Evolutionary conservation across 805 yeast species (phyloP).

Genomic region (Teunomyces tritomae): DNA sequence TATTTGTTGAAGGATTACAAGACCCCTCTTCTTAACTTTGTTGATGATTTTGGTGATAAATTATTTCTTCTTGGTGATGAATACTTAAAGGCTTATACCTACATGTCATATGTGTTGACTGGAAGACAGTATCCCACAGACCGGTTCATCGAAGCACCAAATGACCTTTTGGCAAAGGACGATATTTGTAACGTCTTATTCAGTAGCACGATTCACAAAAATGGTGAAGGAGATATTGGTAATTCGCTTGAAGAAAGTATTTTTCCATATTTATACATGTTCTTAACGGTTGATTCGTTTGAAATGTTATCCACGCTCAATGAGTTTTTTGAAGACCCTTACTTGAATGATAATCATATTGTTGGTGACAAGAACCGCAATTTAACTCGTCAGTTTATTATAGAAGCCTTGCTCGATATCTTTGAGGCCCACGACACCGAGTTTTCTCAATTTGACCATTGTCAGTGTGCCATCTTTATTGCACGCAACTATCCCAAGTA

Average conservation of each 20-base stretch:
- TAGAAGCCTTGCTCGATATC: slow-evolving; percentile 67
- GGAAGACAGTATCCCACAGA: slow-evolving; percentile 84
- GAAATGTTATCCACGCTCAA: slow-evolving; percentile 66
- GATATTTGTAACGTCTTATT: slow-evolving; percentile 57
- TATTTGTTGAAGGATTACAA: slow-evolving; percentile 63
- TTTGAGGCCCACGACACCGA: slow-evolving; percentile 33
- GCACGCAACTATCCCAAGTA: slow-evolving; percentile 83
- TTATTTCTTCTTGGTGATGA: slow-evolving; percentile 8
- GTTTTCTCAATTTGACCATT: slow-evolving; percentile 22
- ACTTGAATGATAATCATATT: slow-evolving; percentile 60
- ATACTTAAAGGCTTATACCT: slow-evolving; percentile 37
- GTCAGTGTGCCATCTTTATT: slow-evolving; percentile 61
- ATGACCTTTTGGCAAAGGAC: slow-evolving; percentile 44
- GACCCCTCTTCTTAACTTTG: slow-evolving; percentile 66
- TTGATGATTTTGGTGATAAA: slow-evolving; percentile 30
- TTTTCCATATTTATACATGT: slow-evolving; percentile 66
- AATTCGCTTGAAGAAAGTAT: slow-evolving; percentile 4
- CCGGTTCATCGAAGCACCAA: slow-evolving; percentile 34
- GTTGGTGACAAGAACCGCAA: slow-evolving; percentile 19
- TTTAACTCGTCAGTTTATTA: slow-evolving; percentile 71
- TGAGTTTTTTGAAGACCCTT: slow-evolving; percentile 80
- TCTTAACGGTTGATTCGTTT: slow-evolving; percentile 57
- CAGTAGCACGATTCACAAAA: slow-evolving; percentile 48
- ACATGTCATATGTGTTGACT: slow-evolving; percentile 65
- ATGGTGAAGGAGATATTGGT: slow-evolving; percentile 27